Base-by-base conservation (phyloP, 768 basidiomycete species). In the Lentinula sp. region DNA sequence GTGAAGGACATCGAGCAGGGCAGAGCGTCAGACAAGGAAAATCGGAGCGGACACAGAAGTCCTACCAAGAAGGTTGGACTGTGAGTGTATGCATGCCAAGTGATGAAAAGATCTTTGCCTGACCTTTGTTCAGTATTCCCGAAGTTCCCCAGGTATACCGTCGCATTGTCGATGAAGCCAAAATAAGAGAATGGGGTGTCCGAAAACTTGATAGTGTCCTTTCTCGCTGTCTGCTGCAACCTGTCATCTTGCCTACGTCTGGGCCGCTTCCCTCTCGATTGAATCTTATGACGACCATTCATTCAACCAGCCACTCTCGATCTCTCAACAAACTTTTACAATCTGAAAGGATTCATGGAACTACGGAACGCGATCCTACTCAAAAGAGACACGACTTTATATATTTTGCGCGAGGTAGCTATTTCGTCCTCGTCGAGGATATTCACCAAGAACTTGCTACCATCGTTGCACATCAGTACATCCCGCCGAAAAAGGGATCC, bases 351-450 rank as follows among this genome's bases (percentile, higher is more conserved):
- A 72, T 91, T 45, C 85, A 93, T 64, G 97, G 97, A 50, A 89
- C 86, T 1, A 87, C 85, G 16, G 97, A 99, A 76, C 91, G 96
- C 50, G 97, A 99, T 74, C 88, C 93, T 1, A 87, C 84, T 18
- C 91, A 95, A 63, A 91, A 84, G 63, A 85, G 95, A 54, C 87
- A 89, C 64, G 94, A 95, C 71, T 93, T 85, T 69, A 84, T 82
- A 60, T 99, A 98, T 71, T 98, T 98, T 72, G 74, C 83, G 16
- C 84, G 85, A 45, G 79, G 80, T 45, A 84, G 81, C 56, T 87
- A 82, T 69, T 98, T 93, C 70, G 80, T 98, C 49, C 81, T 98
- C 48, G 83, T 98, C n/a, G 95, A 98, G 71, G 96, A 98, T 68
- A 81, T 93, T 60, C 83, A 81, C 4, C 85, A 88, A 58, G 88